Evolutionary conservation across 441 rosid genomes (phyloP), one percentile per base, ranked within the genome.

Genomic region (Syzygium malaccense): DNA sequence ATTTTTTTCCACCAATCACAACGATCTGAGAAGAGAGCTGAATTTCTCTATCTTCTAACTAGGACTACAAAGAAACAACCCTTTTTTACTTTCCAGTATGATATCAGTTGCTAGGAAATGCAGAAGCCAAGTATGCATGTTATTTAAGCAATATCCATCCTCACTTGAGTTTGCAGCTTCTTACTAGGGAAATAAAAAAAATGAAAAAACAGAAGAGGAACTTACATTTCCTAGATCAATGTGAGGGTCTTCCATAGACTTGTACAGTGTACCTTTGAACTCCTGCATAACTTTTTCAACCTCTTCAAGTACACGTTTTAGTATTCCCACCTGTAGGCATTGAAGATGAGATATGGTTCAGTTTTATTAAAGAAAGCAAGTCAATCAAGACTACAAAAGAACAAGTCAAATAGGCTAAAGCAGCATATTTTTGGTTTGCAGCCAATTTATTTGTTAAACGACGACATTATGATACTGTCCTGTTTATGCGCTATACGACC

Each of bases 251-350:
- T 98, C 99, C 99, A 98, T 95, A 33, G 98, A 96, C 92, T 95
- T 98, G 95, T 95, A 98, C 89, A 98, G 97, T 28, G 91, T 96
- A 91, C 95, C 97, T 94, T 96, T 98, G 93, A 98, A 97, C 93
- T 98, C 99, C 87, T 94, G 96, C 98, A 98, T 95, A 89, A 98
- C 97, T 91, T 94, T 97, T 90, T 98, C 99, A 93, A 97, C 99
- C 96, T 98, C 99, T 93, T 97, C 99, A 87, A 96, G 98, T 75
- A 98, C 99, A 85, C 99, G 97, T 93, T 98, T 98, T 87, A 98
- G 94, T 92, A 98, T 94, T 92, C 93, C 97, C 86, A 97, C 99
- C 99, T 98, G 96, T 92, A 92, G 94, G 92, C 88, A 37, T 71
- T 41, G 17, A 71, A 20, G n/a, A 71, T 20, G 51, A 41, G 49